A percentile compares a stretch with the other conserved stretches of the same genome.
These are phyloP conservation scores for Hyaloperonospora arabidopsidis DNA, from an alignment of 352 stramenopile species.

Conservation along the genomic window DNA sequence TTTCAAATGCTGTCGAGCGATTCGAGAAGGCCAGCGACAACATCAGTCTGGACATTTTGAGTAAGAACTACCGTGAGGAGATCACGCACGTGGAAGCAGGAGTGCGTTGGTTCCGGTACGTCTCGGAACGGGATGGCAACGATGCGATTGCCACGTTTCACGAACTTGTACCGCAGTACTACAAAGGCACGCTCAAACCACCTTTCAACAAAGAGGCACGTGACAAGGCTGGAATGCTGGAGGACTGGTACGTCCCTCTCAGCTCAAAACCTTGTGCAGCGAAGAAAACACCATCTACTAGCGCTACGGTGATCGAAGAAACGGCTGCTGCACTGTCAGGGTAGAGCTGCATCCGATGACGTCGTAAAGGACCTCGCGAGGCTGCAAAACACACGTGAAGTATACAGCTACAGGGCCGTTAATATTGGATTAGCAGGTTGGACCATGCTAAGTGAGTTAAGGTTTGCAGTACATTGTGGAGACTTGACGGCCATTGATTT, in stretches of 20 bases:
- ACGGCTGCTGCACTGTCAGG: conserved; percentile 11
- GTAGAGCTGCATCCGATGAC: no score
- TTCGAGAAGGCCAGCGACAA: conserved; percentile 42
- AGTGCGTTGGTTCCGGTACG: conserved; percentile 37
- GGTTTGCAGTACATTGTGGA: no score
- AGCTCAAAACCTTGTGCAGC: conserved; percentile 12
- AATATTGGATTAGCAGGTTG: no score
- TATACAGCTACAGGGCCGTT: no score
- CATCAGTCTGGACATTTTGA: conserved; percentile 34
- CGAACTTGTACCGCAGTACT: conserved; percentile 40
- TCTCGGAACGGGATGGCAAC: conserved; percentile 28
- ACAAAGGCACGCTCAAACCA: conserved; percentile 43
- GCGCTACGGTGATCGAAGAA: conserved; percentile 5
- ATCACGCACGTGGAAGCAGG: conserved; percentile 38
- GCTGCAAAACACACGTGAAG: no score
- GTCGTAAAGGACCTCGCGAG: no score
- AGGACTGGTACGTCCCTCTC: conserved; percentile 45
- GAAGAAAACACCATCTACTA: background rate
- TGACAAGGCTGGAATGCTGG: conserved; percentile 33
- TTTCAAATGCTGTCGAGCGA: conserved; percentile 34
- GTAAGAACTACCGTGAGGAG: conserved; percentile 49
- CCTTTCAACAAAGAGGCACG: conserved; percentile 52
- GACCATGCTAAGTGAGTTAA: no score
- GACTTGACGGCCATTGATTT: no score
- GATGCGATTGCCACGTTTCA: conserved; percentile 40